These are phyloP conservation scores for Nigrograna mackinnonii DNA, from an alignment of 2,329 filamentous ascomycete genomes.

Conservation along the genomic window DNA sequence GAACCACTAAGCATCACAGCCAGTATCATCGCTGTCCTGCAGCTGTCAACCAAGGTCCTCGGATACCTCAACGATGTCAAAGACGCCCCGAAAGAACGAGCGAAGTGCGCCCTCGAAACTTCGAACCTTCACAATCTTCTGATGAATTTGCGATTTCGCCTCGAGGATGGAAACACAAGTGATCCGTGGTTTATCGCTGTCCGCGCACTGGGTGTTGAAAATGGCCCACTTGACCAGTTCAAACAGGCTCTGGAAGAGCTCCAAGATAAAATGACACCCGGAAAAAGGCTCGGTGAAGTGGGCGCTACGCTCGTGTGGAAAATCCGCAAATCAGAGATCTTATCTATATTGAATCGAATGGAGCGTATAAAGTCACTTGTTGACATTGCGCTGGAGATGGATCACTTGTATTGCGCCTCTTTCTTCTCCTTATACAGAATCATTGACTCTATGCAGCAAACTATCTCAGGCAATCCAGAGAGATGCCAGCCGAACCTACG, in stretches of 20 bases:
- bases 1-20: slow-evolving; percentile 26
- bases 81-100: slow-evolving; percentile 26
- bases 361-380: slow-evolving; percentile 18
- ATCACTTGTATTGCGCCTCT: slow-evolving; percentile 19
- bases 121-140: slow-evolving; percentile 24
- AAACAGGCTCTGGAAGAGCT: slow-evolving; percentile 20
- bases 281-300: slow-evolving; percentile 9
- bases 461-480: slow-evolving; percentile 17
- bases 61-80: slow-evolving; percentile 27
- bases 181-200: slow-evolving; percentile 24
- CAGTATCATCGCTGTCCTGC: slow-evolving; percentile 26
- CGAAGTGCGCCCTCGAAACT: slow-evolving; percentile 18
- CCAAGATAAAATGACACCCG: slow-evolving; percentile 14
- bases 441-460: slow-evolving; percentile 12
- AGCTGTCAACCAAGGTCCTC: slow-evolving; percentile 21
- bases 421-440: slow-evolving; percentile 5
- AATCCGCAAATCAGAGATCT: slow-evolving; percentile 12
- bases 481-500: too few species aligned
- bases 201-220: slow-evolving; percentile 13
- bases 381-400: slow-evolving; percentile 16
- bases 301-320: slow-evolving; percentile 11
- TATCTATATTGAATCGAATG: slow-evolving; percentile 15
- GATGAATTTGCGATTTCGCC: slow-evolving; percentile 17
- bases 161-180: slow-evolving; percentile 16
- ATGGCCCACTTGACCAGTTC: slow-evolving; percentile 30